A percentile compares a stretch with the other conserved stretches of the same genome.
Conservation (phyloP, 208 protist genomes). For the Leishmania tropica region DNA sequence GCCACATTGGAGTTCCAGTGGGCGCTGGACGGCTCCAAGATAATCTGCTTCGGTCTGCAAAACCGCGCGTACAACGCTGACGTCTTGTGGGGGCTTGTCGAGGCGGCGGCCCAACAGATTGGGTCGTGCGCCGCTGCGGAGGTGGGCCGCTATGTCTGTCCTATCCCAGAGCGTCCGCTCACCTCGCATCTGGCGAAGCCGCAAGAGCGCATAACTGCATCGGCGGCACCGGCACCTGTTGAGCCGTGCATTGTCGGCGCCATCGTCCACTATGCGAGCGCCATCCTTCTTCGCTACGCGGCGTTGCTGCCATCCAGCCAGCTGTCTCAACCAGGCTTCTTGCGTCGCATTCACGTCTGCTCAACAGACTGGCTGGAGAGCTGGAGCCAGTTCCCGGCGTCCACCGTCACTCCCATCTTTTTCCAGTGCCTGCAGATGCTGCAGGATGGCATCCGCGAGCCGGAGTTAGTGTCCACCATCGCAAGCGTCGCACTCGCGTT, state of each 20-base stretch:
- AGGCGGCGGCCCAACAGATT: conserved; percentile 14
- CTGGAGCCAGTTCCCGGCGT: conserved; percentile 42
- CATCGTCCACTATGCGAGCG: conserved; percentile 78
- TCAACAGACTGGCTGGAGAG: conserved; percentile 62
- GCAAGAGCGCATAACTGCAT: background rate
- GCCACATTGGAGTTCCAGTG: conserved; percentile 56
- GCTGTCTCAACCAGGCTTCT: conserved; percentile 37
- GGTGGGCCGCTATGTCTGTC: conserved; percentile 41
- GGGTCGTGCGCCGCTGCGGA: conserved; percentile 32
- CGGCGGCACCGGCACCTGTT: background rate
- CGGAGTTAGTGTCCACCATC: conserved; percentile 54
- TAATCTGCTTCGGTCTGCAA: conserved; percentile 30
- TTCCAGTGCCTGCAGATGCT: conserved; percentile 55
- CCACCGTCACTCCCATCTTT: conserved; percentile 34
- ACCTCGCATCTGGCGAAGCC: conserved; percentile 10
- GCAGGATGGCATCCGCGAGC: conserved; percentile 36
- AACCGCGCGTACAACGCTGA: conserved; percentile 55
- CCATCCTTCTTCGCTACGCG: conserved; percentile 65
- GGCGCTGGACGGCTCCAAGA: conserved; percentile 43
- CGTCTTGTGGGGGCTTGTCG: conserved; percentile 36
- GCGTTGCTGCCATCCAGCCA: conserved; percentile 37
- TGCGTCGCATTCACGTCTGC: conserved; percentile 60
- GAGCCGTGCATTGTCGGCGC: conserved; percentile 51
- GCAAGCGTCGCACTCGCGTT: conserved; percentile 57
- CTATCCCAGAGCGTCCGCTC: conserved; percentile 30